A percentile compares a stretch with the other conserved stretches of the same genome.
Conservation (phyloP, 2,329 filamentous ascomycete species). For the Fusarium compactum region DNA sequence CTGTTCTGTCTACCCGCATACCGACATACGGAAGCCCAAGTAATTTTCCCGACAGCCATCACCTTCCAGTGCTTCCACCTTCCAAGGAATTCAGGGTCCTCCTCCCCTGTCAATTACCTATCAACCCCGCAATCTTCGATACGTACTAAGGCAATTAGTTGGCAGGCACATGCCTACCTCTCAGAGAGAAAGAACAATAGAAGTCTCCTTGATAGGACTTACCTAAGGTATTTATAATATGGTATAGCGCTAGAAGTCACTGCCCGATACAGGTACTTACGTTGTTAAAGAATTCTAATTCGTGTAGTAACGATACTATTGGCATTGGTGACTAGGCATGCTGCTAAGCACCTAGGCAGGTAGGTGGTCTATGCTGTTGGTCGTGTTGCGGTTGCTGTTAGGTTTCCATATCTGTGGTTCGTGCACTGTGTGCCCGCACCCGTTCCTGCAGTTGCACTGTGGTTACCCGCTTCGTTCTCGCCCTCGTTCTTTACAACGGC, state of each 20-base stretch:
- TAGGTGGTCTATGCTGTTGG: not conserved
- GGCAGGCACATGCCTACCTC: not conserved
- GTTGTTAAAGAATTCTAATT: constrained; percentile 15
- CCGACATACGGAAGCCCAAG: not conserved
- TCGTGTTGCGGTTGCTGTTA: not conserved
- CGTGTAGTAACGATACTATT: constrained; percentile 1
- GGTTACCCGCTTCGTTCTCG: constrained; percentile 29
- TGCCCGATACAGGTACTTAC: not conserved
- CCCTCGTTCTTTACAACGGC: constrained; percentile 21
- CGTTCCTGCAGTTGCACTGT: constrained; percentile 11
- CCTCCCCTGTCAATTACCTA: constrained; percentile 6
- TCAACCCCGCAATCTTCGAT: constrained; percentile 12
- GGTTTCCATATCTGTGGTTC: constrained; percentile 9
- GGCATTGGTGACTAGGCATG: not conserved
- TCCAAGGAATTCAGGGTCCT: constrained; percentile 23
- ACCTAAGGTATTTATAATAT: not conserved
- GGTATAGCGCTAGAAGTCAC: not conserved
- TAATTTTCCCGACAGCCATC: constrained; percentile 4
- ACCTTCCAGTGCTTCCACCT: not conserved
- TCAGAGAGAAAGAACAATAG: not conserved
- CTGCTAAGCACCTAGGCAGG: not conserved
- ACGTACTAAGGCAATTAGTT: not conserved
- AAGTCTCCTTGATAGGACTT: not conserved
- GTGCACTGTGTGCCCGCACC: constrained; percentile 18
- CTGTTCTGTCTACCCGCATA: constrained; percentile 3